phyloP scores from a whole-genome alignment of 2,329 filamentous ascomycete genomes.

The Colletotrichum simmondsii region DNA sequence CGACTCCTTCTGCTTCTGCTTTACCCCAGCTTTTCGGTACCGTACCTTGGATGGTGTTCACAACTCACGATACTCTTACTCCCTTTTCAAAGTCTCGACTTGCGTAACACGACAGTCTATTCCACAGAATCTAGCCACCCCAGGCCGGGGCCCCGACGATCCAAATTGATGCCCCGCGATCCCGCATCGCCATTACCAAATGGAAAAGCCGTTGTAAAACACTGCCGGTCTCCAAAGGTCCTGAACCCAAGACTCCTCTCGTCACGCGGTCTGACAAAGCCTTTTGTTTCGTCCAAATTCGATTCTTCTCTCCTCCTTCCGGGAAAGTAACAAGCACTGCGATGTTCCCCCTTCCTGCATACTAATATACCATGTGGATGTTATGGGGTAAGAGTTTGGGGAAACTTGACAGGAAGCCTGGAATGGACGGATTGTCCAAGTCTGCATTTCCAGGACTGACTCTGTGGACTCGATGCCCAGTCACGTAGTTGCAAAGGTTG shows the following conservation, averaged over 20 bases:
- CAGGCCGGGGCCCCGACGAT: slow-evolving; percentile 20
- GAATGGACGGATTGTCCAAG: background rate
- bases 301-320: background rate
- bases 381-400: background rate
- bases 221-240: slow-evolving; percentile 22
- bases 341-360: slow-evolving; percentile 22
- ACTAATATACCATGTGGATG: slow-evolving; percentile 9
- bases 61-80: background rate
- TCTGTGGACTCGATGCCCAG: background rate
- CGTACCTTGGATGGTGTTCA: background rate
- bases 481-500: background rate
- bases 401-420: background rate
- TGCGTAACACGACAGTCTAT: background rate
- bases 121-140: background rate
- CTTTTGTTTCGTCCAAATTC: slow-evolving; percentile 31
- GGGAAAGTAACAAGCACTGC: background rate
- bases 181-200: slow-evolving; percentile 33
- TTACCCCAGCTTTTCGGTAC: background rate
- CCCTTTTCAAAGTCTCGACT: background rate
- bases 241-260: background rate
- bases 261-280: slow-evolving; percentile 26
- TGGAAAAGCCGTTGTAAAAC: slow-evolving; percentile 34
- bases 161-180: slow-evolving; percentile 21
- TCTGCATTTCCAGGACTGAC: background rate
- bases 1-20: background rate